These are phyloP conservation scores for Neurospora pannonica DNA, from an alignment of 495 filamentous ascomycete genomes.

Conservation along the genomic window DNA sequence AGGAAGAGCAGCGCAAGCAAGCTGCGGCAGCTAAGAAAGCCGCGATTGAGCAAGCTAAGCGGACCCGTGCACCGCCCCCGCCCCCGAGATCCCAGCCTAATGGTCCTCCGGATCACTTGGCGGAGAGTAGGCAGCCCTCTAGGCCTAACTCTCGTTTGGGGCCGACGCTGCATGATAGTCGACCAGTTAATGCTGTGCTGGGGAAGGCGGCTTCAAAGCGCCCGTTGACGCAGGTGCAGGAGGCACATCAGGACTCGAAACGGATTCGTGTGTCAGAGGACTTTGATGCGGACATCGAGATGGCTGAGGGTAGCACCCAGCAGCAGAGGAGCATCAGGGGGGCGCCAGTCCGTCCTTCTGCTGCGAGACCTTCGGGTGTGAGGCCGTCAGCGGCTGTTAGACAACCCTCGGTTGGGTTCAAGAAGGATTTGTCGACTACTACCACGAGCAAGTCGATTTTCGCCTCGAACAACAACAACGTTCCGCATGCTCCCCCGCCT, in stretches of 20 bases:
- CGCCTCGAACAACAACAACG: constrained; percentile 49
- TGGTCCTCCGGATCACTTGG: constrained; percentile 34
- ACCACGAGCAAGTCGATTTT: constrained; percentile 53
- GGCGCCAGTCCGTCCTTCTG: constrained; percentile 72
- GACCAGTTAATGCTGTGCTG: constrained; percentile 34
- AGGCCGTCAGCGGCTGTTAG: background rate
- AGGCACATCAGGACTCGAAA: constrained; percentile 44
- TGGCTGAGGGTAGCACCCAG: constrained; percentile 23
- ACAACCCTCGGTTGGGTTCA: constrained; percentile 43
- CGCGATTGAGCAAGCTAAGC: constrained; percentile 57
- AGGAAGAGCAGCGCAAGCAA: constrained; percentile 34
- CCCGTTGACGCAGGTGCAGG: constrained; percentile 38
- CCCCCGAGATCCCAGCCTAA: constrained; percentile 39
- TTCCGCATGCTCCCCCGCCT: constrained; percentile 33
- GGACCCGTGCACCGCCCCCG: constrained; percentile 44
- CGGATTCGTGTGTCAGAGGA: constrained; percentile 49
- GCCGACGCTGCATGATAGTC: constrained; percentile 30
- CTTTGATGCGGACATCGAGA: constrained; percentile 37
- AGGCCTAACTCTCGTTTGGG: constrained; percentile 36
- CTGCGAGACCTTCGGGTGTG: background rate
- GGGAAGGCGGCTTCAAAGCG: constrained; percentile 39
- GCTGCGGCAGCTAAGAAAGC: constrained; percentile 51
- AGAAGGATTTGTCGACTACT: constrained; percentile 42
- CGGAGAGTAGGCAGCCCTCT: constrained; percentile 18
- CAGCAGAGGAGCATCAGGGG: constrained; percentile 49